Base-by-base conservation (phyloP, 1,139 yeast genomes). In the Hansenula lynferdii region DNA sequence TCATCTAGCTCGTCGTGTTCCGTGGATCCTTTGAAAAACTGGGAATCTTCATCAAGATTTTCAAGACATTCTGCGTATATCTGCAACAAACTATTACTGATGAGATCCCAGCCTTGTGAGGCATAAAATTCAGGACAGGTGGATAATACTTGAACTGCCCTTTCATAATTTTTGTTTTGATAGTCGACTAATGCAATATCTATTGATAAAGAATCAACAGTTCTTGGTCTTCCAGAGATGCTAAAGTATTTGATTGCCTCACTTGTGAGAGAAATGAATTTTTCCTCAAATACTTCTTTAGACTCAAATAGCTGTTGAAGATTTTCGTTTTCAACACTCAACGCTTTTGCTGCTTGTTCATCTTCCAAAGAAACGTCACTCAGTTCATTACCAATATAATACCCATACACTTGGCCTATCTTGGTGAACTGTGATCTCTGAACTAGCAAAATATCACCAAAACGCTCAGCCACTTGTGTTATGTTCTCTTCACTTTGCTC, bases 111-210 rank as follows among this genome's bases (percentile, higher is more conserved):
- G 1, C 89, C 87, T 41, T 81, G 75, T 22, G 70, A 58, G 15
- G 75, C 69, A 52, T 83, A 87, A 42, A 78, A 76, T 30, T 75
- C 77, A 35, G 85, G 86, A 3, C 94, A 77, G 18, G 79, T 75
- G 35, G 78, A 77, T 9, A 90, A 64, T 8, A 84, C 75, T 12
- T 72, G 63, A 10, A 80, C 71, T 1, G 96, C 85, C 33, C 73
- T 72, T 29, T 69, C 68, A 48, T 77, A 83, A 34, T 83, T 71
- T 1, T 72, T 64, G 35, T 67, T 63, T 45, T 78, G 79, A 54
- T 75, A 84, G 35, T 82, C 77, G 18, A 87, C 60, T 14, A 85
- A 56, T 0, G 95, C 96, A 39, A 87, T 68, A 48, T 92, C 97
- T n/a, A 86, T 76, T 5, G 92, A 80, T 21, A 92, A 64, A 8